Conservation (phyloP, 306 rosid species). For the Datisca glomerata region DNA sequence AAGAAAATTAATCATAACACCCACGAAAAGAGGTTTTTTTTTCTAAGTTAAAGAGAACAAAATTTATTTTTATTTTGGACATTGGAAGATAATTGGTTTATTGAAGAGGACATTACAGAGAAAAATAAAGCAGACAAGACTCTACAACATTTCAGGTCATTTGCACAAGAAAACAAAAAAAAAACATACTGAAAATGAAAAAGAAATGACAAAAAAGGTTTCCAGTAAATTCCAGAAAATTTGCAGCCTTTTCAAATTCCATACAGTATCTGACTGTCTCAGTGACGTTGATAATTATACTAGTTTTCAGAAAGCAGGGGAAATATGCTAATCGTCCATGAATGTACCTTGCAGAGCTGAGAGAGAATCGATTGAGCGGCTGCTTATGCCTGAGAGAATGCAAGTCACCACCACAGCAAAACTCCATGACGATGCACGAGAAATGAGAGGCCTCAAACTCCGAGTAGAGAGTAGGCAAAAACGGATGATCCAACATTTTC, state of each 20-base stretch:
- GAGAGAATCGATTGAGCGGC: conserved; percentile 64
- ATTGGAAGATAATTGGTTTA: neutral
- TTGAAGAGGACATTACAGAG: conserved; percentile 17
- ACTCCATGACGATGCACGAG: conserved; percentile 98
- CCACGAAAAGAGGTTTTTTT: too few species aligned
- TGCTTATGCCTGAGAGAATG: conserved; percentile 76
- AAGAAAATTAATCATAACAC: neutral
- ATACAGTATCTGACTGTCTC: conserved; percentile 1
- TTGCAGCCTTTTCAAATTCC: conserved; percentile 1
- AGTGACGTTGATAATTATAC: neutral
- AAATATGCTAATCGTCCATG: neutral
- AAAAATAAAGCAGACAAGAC: conserved; percentile 24
- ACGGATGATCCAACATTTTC: conserved; percentile 92
- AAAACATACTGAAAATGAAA: conserved; percentile 2
- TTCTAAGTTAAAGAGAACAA: neutral
- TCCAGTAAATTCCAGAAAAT: neutral
- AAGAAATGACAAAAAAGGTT: neutral
- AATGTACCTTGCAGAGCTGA: conserved; percentile 64
- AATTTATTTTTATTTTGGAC: neutral
- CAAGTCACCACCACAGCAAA: conserved; percentile 81
- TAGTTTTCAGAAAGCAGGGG: neutral
- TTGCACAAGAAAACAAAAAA: conserved; percentile 22
- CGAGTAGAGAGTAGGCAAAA: conserved; percentile 77
- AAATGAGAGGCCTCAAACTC: conserved; percentile 90
- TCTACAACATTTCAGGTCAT: conserved; percentile 15